A percentile compares a stretch with the other conserved stretches of the same genome.
Conservation (phyloP, 352 stramenopile species). For the Globisporangium cylindrosporum region DNA sequence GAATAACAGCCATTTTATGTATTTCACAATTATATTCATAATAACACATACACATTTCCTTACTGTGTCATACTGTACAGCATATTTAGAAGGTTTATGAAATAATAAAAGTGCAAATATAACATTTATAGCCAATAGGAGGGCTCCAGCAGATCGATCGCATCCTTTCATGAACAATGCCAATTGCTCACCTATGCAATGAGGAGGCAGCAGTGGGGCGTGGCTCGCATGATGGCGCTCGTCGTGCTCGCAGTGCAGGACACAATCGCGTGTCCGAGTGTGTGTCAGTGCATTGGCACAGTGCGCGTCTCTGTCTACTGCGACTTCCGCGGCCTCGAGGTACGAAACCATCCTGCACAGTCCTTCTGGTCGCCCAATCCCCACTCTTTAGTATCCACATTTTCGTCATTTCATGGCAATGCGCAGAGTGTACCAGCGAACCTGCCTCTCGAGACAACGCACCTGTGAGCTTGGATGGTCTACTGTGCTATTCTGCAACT, state of each 20-base stretch:
- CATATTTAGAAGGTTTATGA: neutral
- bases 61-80: too few species aligned
- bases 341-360: slow-evolving; percentile 13
- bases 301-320: slow-evolving; percentile 71
- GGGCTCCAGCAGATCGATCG: neutral
- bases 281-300: slow-evolving; percentile 66
- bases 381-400: neutral
- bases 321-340: slow-evolving; percentile 64
- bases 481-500: neutral
- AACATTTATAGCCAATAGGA: neutral
- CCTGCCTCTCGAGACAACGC: slow-evolving; percentile 64
- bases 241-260: neutral
- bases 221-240: neutral
- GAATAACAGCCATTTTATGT: neutral
- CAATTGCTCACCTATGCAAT: neutral
- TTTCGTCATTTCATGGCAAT: slow-evolving; percentile 8
- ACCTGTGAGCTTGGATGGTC: slow-evolving; percentile 44
- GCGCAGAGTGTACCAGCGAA: slow-evolving; percentile 49
- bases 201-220: neutral
- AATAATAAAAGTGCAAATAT: neutral
- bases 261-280: slow-evolving; percentile 30
- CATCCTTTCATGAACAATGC: neutral
- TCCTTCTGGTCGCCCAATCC: neutral
- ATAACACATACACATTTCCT: neutral
- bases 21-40: neutral